Evolutionary conservation across 2,329 filamentous ascomycete species (phyloP).

Genomic region (Pezicula radicicola): DNA sequence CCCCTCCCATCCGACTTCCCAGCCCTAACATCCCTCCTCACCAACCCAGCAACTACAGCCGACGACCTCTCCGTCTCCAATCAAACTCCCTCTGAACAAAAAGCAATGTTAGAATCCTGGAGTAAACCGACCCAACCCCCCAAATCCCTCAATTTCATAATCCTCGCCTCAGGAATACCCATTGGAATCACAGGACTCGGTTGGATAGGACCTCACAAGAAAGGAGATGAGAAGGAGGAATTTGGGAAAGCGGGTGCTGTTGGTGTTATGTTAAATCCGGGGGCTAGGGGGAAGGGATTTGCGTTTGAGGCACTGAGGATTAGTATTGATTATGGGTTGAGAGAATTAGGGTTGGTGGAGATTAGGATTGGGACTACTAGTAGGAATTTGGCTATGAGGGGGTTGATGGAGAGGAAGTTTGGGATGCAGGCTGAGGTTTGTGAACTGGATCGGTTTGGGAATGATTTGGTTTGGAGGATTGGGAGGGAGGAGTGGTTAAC

Average conservation of each 20-base stretch:
- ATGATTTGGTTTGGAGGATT: too few relatives aligned
- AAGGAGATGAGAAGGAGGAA: not conserved
- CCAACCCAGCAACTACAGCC: too few relatives aligned
- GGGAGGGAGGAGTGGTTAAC: too few relatives aligned
- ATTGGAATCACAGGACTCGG: constrained; percentile 5
- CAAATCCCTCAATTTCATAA: not conserved
- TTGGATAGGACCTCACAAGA: constrained; percentile 2
- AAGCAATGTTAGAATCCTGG: not conserved
- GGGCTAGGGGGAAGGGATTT: constrained; percentile 7
- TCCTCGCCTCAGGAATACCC: not conserved
- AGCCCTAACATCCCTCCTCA: too few relatives aligned
- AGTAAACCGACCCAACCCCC: constrained; percentile 6
- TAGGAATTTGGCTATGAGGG: constrained; percentile 5
- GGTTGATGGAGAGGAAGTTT: constrained; percentile 6
- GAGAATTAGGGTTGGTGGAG: constrained; percentile 3
- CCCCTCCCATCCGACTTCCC: too few relatives aligned
- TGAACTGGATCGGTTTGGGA: too few relatives aligned
- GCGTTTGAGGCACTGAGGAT: constrained; percentile 9
- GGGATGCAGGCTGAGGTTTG: not conserved
- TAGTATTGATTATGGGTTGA: constrained; percentile 7
- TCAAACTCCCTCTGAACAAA: too few relatives aligned
- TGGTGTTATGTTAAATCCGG: constrained; percentile 6
- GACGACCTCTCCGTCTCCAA: too few relatives aligned
- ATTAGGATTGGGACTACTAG: constrained; percentile 1
- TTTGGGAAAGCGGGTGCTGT: constrained; percentile 3